Evolutionary conservation across 225 moss, liverwort and hornwort species (phyloP), one percentile per base, ranked within the genome.

Genomic region (Polytrichum commune): DNA sequence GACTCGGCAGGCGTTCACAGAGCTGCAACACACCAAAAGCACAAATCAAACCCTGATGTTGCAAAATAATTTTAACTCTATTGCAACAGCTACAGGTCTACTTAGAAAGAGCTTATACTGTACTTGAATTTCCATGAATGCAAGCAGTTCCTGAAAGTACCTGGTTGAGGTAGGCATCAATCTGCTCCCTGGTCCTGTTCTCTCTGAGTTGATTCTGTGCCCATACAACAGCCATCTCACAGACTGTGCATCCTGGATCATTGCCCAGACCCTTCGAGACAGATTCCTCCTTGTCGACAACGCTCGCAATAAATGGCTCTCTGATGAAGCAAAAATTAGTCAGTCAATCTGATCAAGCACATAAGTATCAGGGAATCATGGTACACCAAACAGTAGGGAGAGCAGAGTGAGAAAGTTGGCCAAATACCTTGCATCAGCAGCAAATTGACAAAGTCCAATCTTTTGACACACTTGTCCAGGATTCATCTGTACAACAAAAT

Each of bases 141-240:
- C 13, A 46, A 46, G 13, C 46, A 46, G 46, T 3, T 46, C 10
- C 10, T 46, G 46, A 16, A 13, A 60, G 63, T 16, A 95, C 95
- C 79, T 84, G 75, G 56, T 90, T 95, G 67, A 95, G 77, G 27
- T 93, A 91, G 19, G 53, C 72, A 64, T 88, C 72, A 66, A 97
- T 97, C 74, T 90, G 87, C 24, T 88, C 84, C 80, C 76, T 92
- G 7, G 93, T 97, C 56, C 27, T 84, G 53, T 97, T 97, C 27
- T 92, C 82, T 60, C 82, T 89, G 61, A 97, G 76, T 72, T 97
- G 96, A 61, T 97, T 93, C 72, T 90, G 92, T 58, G 93, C 91
- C 96, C 96, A 97, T 55, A 97, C 82, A 8, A 97, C 96, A 22
- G 93, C 96, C 96, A 97, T 97, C 82, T 97, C 85, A 78, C 96